phyloP scores from a whole-genome alignment of 495 filamentous ascomycete genomes.

The Chaetomium tenue region DNA sequence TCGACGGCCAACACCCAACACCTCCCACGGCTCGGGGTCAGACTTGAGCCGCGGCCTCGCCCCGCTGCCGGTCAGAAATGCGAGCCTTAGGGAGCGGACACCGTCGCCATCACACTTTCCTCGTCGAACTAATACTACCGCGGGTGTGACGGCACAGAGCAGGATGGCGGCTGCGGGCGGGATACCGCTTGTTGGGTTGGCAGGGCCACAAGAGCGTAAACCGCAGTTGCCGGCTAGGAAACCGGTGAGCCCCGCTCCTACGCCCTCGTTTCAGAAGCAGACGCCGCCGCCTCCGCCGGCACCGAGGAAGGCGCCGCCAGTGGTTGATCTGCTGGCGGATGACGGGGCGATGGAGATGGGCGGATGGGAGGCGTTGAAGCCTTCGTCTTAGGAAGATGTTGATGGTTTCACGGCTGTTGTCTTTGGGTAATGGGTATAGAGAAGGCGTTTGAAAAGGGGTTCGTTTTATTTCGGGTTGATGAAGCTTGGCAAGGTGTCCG shows the following conservation, averaged over 20 bases:
- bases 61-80: slow-evolving; percentile 14
- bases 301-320: slow-evolving; percentile 31
- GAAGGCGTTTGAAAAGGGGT: background rate
- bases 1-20: slow-evolving; percentile 18
- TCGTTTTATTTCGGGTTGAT: background rate
- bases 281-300: slow-evolving; percentile 26
- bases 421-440: background rate
- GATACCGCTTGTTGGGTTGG: slow-evolving; percentile 29
- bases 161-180: slow-evolving; percentile 23
- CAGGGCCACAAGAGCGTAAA: slow-evolving; percentile 22
- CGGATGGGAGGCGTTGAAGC: slow-evolving; percentile 51
- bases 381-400: slow-evolving; percentile 24
- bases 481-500: background rate
- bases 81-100: background rate
- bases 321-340: slow-evolving; percentile 42
- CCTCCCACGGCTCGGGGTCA: slow-evolving; percentile 2
- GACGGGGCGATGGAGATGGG: slow-evolving; percentile 43
- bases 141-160: slow-evolving; percentile 16
- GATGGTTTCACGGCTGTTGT: background rate
- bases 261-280: slow-evolving; percentile 24
- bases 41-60: slow-evolving; percentile 4
- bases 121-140: slow-evolving; percentile 23
- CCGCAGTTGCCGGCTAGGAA: slow-evolving; percentile 20
- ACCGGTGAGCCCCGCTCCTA: slow-evolving; percentile 25
- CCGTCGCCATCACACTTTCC: slow-evolving; percentile 20